Conservation (phyloP, 805 yeast genomes). For the Scheffersomyces amazonensis region DNA sequence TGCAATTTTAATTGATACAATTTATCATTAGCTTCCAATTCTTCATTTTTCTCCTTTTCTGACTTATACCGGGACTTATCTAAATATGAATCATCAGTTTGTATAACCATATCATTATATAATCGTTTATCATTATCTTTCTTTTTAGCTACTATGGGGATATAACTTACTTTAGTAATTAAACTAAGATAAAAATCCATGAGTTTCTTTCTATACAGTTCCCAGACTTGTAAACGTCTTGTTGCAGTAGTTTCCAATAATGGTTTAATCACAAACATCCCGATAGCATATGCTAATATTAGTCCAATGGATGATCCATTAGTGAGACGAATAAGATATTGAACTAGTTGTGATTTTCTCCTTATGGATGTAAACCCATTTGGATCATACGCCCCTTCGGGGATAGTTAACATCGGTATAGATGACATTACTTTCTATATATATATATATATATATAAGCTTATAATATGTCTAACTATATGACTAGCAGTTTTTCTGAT, state of each 20-base stretch:
- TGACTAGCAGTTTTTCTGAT: no score
- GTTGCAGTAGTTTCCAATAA: slow-evolving; percentile 24
- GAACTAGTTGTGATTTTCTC: slow-evolving; percentile 19
- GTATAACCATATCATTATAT: slow-evolving; percentile 36
- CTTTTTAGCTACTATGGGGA: slow-evolving; percentile 37
- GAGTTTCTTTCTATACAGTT: slow-evolving; percentile 26
- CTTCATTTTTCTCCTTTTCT: slow-evolving; percentile 14
- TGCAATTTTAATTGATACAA: slow-evolving; percentile 21
- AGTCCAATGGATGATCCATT: slow-evolving; percentile 31
- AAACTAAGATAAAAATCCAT: slow-evolving; percentile 34
- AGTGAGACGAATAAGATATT: slow-evolving; percentile 28
- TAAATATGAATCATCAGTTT: slow-evolving; percentile 27
- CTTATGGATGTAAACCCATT: slow-evolving; percentile 15
- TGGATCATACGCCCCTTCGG: slow-evolving; percentile 39
- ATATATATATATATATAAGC: neutral
- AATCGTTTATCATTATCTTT: slow-evolving; percentile 24
- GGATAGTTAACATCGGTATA: slow-evolving; percentile 37
- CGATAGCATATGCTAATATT: slow-evolving; percentile 26
- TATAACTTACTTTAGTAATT: slow-evolving; percentile 30
- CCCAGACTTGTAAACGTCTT: slow-evolving; percentile 33
- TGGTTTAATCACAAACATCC: slow-evolving; percentile 32
- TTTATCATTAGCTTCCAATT: slow-evolving; percentile 17
- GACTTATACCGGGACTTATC: slow-evolving; percentile 5
- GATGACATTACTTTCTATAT: slow-evolving; percentile 3
- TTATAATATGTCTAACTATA: neutral